Percentiles rank a stretch among this genome's conserved stretches.
Conservation (phyloP, 192 early-diverging fungal genomes). For the Coemansia sp. region DNA sequence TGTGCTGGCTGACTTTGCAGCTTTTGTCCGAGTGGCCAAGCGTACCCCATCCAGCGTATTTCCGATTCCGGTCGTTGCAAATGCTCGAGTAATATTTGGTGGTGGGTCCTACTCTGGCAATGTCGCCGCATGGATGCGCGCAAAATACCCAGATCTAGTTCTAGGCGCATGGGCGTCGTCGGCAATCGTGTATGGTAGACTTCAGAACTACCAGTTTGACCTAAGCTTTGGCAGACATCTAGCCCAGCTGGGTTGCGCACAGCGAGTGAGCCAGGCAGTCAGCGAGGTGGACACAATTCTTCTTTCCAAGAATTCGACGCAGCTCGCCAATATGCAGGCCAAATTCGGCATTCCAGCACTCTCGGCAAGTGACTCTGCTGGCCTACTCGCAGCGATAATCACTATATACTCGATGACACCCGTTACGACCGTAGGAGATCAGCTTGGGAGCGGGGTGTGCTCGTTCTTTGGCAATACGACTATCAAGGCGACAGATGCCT, state of each 20-base stretch:
- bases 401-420: conserved; percentile 29
- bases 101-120: conserved; percentile 76
- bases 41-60: conserved; percentile 14
- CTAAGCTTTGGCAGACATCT: conserved; percentile 46
- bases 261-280: conserved; percentile 30
- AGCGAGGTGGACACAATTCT: conserved; percentile 53
- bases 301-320: conserved; percentile 7
- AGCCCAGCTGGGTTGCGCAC: conserved; percentile 33
- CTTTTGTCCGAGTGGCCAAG: conserved; percentile 25
- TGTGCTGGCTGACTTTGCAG: conserved; percentile 36
- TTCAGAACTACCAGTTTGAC: conserved; percentile 65
- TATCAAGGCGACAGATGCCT: conserved; percentile 20
- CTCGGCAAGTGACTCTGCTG: conserved; percentile 30
- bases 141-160: conserved; percentile 64
- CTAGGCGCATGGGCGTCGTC: conserved; percentile 69
- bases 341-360: conserved; percentile 36
- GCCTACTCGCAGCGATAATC: conserved; percentile 27
- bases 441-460: conserved; percentile 26
- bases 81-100: conserved; percentile 63
- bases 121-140: conserved; percentile 74
- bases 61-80: conserved; percentile 5
- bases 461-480: conserved; percentile 19
- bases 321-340: conserved; percentile 18
- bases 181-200: conserved; percentile 63
- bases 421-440: conserved; percentile 4